Base-by-base conservation (phyloP, 768 basidiomycete genomes). In the Pluteus cervinus region DNA sequence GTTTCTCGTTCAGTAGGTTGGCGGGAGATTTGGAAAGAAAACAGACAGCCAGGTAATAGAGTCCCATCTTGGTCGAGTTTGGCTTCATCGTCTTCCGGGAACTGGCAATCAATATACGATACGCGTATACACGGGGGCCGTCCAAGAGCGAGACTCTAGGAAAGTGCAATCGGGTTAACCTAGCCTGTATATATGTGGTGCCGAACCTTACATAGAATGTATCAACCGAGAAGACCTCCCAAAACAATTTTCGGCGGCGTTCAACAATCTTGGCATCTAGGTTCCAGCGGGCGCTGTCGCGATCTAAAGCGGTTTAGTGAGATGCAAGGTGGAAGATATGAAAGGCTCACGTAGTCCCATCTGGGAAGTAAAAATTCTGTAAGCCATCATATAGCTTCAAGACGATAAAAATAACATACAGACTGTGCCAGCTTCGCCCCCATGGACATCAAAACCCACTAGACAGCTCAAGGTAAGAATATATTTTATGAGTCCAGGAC, bases 191-290 rank as follows among this genome's bases (percentile, higher is more conserved):
- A 10, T 24, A 23, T 20, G 22, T 28, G 10, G 12, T 22, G 37
- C 17, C 10, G 6, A 14, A 11, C 56, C 69, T 24, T 44, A 82
- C 82, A 60, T 73, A 65, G 78, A 79, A 86, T 3, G 71, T 63
- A 46, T 87, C 85, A 0, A 77, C 76, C n/a, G 79, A 66, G 45
- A 84, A 86, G 7, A 86, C 63, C 50, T 86, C 81, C 85, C 85
- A 88, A 58, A 88, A 86, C 7, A 85, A 59, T 20, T 77, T 61
- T 3, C 83, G 72, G 7, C 85, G 70, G 18, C 82, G 62, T 43
- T 81, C 70, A 0, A 86, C 76, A 46, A 77, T 71, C 51, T 75
- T 75, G 2, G 71, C 58, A 5, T 73, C 63, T n/a, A 86, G 57
- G 2, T 65, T 71, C 81, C 81, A 84, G 37, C 75, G 60, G 10